Percentiles rank a stretch among this genome's conserved stretches.
Evolutionary conservation across 2,329 filamentous ascomycete genomes (phyloP).

Genomic region (Fusarium dimerum): DNA sequence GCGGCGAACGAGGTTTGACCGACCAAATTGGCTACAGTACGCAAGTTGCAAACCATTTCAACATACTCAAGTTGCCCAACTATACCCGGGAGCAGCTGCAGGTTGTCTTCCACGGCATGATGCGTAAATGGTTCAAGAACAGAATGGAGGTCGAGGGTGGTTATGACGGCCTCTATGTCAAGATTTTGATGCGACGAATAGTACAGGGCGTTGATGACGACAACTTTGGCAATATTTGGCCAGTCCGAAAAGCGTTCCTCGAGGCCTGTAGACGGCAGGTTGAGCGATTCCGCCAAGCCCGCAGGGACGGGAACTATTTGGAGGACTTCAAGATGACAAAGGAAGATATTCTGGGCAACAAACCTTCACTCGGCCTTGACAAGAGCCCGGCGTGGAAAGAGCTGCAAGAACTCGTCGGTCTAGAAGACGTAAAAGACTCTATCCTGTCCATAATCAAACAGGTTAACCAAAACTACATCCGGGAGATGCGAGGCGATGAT

Average conservation of each 20-base stretch:
- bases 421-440: conserved; percentile 60
- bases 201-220: conserved; percentile 60
- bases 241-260: conserved; percentile 57
- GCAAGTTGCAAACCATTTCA: conserved; percentile 34
- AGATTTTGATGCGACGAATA: conserved; percentile 62
- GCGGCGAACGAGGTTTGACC: conserved; percentile 50
- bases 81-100: conserved; percentile 65
- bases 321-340: conserved; percentile 44
- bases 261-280: conserved; percentile 59
- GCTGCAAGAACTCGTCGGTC: conserved; percentile 59
- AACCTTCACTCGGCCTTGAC: conserved; percentile 55
- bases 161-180: conserved; percentile 57
- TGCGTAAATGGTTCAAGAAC: conserved; percentile 54
- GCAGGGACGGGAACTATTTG: conserved; percentile 22
- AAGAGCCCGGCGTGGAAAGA: conserved; percentile 58
- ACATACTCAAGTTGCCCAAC: conserved; percentile 61
- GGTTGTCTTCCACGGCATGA: conserved; percentile 55
- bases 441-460: conserved; percentile 45
- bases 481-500: conserved; percentile 62
- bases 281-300: conserved; percentile 48
- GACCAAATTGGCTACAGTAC: conserved; percentile 62
- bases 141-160: conserved; percentile 63
- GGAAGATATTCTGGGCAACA: conserved; percentile 70
- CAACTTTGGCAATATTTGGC: conserved; percentile 71
- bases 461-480: conserved; percentile 62